Conservation (phyloP, 371 early-diverging fungal genomes). For the Syncephalastrum contaminatum region DNA sequence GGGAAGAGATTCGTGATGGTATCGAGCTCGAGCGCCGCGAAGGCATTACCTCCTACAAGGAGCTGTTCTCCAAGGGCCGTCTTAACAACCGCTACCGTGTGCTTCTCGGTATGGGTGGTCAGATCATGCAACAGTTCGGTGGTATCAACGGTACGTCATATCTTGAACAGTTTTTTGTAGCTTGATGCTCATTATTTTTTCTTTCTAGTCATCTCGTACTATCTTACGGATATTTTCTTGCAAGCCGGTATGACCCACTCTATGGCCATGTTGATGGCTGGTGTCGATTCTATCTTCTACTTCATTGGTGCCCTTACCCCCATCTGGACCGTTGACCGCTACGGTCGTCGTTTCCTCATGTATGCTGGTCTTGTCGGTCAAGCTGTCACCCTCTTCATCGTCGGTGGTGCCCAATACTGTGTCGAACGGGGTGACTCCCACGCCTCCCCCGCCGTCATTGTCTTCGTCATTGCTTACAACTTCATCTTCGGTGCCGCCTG, state of each 20-base stretch:
- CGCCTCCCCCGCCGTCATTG: slow-evolving; percentile 20
- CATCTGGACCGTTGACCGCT: slow-evolving; percentile 36
- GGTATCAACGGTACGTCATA: no score
- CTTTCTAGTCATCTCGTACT: slow-evolving; percentile 47
- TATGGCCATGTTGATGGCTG: slow-evolving; percentile 48
- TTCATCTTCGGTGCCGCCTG: slow-evolving; percentile 56
- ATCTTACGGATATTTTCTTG: slow-evolving; percentile 43
- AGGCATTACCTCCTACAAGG: slow-evolving; percentile 41
- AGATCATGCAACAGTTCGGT: slow-evolving; percentile 49
- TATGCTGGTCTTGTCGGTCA: slow-evolving; percentile 33
- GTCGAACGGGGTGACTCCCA: slow-evolving; percentile 13
- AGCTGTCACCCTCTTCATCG: slow-evolving; percentile 26
- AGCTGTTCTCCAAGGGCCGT: slow-evolving; percentile 44
- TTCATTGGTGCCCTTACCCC: slow-evolving; percentile 48
- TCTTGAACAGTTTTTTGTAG: no score
- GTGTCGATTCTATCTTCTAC: slow-evolving; percentile 45
- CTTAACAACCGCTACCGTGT: slow-evolving; percentile 54
- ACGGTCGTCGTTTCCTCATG: slow-evolving; percentile 34
- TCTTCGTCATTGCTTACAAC: slow-evolving; percentile 31
- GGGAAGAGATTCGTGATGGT: slow-evolving; percentile 48
- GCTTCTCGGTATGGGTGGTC: slow-evolving; percentile 50
- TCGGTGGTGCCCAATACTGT: slow-evolving; percentile 31
- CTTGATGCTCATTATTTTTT: no score
- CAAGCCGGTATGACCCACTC: slow-evolving; percentile 42
- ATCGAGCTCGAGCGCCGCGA: slow-evolving; percentile 48